Conservation (phyloP, 2,329 filamentous ascomycete species). For the Xylariaceae sp. region DNA sequence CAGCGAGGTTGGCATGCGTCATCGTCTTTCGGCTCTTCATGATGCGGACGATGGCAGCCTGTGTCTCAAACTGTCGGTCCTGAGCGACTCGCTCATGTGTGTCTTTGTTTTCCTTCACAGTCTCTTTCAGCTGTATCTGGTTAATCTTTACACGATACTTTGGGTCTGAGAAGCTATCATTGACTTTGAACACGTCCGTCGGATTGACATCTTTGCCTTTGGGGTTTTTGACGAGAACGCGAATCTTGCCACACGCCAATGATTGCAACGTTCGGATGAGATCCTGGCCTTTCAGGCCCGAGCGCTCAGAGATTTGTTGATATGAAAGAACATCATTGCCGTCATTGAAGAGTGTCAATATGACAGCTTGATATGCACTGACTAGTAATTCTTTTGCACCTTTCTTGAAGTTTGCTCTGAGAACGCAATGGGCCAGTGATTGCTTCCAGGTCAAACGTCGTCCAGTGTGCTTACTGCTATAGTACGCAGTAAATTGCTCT, state of each 20-base stretch:
- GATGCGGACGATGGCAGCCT: slow-evolving; percentile 93
- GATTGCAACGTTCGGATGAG: slow-evolving; percentile 91
- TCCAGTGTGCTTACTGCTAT: slow-evolving; percentile 85
- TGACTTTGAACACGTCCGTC: slow-evolving; percentile 83
- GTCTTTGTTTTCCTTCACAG: slow-evolving; percentile 88
- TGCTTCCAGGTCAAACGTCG: slow-evolving; percentile 90
- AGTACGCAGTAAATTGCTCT: slow-evolving; percentile 78
- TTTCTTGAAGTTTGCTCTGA: slow-evolving; percentile 76
- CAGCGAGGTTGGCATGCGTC: slow-evolving; percentile 80
- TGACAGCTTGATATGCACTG: slow-evolving; percentile 86
- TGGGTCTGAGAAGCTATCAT: slow-evolving; percentile 70
- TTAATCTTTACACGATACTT: slow-evolving; percentile 97
- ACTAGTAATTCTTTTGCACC: slow-evolving; percentile 86
- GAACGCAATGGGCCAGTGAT: slow-evolving; percentile 82
- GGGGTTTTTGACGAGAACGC: slow-evolving; percentile 81
- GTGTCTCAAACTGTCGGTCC: slow-evolving; percentile 92
- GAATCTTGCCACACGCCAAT: slow-evolving; percentile 84
- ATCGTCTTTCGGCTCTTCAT: slow-evolving; percentile 94
- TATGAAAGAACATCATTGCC: slow-evolving; percentile 66
- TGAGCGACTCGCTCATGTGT: slow-evolving; percentile 87
- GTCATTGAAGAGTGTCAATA: slow-evolving; percentile 86
- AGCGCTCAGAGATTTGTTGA: slow-evolving; percentile 69
- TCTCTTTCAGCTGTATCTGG: slow-evolving; percentile 96
- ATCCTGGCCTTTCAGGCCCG: slow-evolving; percentile 72
- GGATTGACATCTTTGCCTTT: slow-evolving; percentile 75